These are phyloP conservation scores for Rhodotorula sp. DNA, from an alignment of 1,284 basidiomycete genomes.

Conservation along the genomic window DNA sequence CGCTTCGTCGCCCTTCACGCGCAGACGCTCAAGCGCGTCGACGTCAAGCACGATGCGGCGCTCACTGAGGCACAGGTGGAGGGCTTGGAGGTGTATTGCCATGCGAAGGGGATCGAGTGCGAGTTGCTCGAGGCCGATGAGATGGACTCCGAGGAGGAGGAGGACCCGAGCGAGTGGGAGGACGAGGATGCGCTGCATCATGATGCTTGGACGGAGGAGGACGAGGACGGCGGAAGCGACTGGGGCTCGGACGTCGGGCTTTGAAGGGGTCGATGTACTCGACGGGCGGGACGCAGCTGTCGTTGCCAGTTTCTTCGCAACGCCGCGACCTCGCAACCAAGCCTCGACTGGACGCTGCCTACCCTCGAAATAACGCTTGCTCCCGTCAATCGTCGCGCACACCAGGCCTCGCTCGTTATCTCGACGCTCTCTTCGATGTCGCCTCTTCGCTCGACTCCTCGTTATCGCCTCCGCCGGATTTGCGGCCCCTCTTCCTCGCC, in stretches of 20 bases:
- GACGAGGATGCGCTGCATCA: background rate
- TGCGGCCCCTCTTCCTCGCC: too few relatives aligned
- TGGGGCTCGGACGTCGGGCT: background rate
- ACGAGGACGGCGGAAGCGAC: slow-evolving; percentile 7
- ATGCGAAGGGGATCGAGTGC: slow-evolving; percentile 27
- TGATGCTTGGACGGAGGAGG: slow-evolving; percentile 1
- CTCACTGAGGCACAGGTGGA: slow-evolving; percentile 32
- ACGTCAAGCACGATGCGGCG: slow-evolving; percentile 9
- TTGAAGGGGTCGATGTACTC: background rate
- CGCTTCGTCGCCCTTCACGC: slow-evolving; percentile 19
- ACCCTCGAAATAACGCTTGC: too few relatives aligned
- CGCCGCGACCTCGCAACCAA: background rate
- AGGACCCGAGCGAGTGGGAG: slow-evolving; percentile 1
- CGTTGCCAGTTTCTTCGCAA: background rate
- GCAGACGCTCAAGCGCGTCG: slow-evolving; percentile 18
- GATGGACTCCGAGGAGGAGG: background rate
- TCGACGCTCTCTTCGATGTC: too few relatives aligned
- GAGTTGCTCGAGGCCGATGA: slow-evolving; percentile 12
- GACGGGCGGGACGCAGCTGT: background rate
- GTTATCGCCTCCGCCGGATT: too few relatives aligned
- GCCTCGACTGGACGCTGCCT: too few relatives aligned
- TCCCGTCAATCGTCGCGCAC: too few relatives aligned
- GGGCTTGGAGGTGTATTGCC: slow-evolving; percentile 34
- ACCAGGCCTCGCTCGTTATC: too few relatives aligned
- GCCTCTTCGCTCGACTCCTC: too few relatives aligned